Percentiles rank a stretch among this genome's conserved stretches.
Evolutionary conservation across 306 rosid species (phyloP).

Genomic region (Quercus agrifolia): DNA sequence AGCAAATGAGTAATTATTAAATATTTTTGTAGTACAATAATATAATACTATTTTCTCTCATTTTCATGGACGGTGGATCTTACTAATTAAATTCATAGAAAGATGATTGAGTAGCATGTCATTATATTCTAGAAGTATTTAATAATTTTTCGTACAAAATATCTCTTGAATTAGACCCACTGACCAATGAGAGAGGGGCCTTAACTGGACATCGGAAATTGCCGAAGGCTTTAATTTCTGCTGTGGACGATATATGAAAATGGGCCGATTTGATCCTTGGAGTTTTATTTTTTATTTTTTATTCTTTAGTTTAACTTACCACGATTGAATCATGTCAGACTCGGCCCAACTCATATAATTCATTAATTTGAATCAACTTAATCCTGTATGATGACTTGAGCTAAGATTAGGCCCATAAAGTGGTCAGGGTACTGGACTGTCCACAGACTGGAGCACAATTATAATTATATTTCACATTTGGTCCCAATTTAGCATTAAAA

Average conservation of each 20-base stretch:
- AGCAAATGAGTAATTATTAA: no score
- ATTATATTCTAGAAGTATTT: rapidly evolving
- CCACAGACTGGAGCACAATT: not conserved
- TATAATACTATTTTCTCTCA: no score
- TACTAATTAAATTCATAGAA: no score
- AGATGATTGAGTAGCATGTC: no score
- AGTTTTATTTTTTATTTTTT: no score
- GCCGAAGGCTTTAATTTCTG: not conserved
- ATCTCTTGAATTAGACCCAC: no score
- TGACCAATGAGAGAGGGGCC: not conserved
- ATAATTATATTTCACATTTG: no score
- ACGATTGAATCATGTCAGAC: not conserved
- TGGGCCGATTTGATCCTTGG: not conserved
- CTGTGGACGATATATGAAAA: not conserved
- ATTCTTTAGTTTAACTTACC: not conserved
- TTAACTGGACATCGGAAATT: no score
- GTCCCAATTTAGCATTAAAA: no score
- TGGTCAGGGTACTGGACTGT: not conserved
- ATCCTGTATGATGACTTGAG: not conserved
- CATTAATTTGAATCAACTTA: not conserved
- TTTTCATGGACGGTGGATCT: rapidly evolving
- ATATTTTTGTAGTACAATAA: no score
- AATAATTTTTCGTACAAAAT: no score
- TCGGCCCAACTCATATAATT: not conserved
- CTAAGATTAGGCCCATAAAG: not conserved